Conservation (phyloP, 495 filamentous ascomycete genomes). For the Astrothelium macrocarpum region DNA sequence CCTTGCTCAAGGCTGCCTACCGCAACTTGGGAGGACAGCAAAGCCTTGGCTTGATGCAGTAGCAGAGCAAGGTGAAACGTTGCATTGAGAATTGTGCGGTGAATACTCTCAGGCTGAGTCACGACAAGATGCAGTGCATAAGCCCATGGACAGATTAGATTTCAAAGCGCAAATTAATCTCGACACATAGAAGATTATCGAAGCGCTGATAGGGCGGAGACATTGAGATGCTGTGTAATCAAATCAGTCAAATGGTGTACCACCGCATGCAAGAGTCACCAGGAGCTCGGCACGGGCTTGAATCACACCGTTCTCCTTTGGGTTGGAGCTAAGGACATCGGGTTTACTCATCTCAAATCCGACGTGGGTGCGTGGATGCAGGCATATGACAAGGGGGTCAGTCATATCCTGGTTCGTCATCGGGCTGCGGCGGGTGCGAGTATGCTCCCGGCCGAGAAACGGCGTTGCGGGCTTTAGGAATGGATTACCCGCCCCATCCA, state of each 20-base stretch:
- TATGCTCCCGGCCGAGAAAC: not conserved
- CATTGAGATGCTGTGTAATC: not conserved
- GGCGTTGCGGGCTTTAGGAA: not conserved
- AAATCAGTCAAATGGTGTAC: not conserved
- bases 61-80: not conserved
- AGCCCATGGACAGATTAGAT: not conserved
- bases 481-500: not conserved
- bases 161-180: not conserved
- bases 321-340: not conserved
- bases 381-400: not conserved
- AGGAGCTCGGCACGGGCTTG: not conserved
- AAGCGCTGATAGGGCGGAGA: not conserved
- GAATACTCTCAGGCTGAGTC: constrained; percentile 1
- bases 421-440: not conserved
- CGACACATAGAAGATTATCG: not conserved
- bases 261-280: not conserved
- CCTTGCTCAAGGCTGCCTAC: not conserved
- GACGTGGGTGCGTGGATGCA: not conserved
- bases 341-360: not conserved
- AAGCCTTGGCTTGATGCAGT: not conserved
- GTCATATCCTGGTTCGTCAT: not conserved
- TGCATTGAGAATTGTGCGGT: constrained; percentile 2
- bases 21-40: not conserved
- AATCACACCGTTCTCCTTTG: not conserved
- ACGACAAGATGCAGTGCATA: not conserved